Evolutionary conservation across 768 basidiomycete species (phyloP).

Genomic region (Leucosporidium yakuticum): DNA sequence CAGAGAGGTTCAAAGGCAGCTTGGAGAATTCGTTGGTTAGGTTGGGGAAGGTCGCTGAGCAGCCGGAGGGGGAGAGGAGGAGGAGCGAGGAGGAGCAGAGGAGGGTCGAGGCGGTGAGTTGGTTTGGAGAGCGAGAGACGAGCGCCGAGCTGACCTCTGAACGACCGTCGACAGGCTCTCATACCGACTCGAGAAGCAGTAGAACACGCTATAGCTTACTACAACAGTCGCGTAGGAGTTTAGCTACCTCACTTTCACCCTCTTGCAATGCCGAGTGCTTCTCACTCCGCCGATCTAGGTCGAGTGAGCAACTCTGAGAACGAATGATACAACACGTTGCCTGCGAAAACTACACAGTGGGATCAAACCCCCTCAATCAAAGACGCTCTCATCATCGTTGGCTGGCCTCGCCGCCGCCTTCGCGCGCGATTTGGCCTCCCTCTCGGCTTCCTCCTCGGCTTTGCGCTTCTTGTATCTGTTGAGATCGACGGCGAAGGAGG

Average conservation of each 20-base stretch:
- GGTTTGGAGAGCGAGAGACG: not conserved
- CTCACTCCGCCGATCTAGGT: too few species aligned
- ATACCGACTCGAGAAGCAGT: too few species aligned
- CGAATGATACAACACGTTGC: too few species aligned
- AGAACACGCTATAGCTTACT: too few species aligned
- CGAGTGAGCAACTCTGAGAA: too few species aligned
- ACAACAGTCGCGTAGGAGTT: too few species aligned
- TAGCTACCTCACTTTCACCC: too few species aligned
- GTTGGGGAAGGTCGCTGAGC: slow-evolving; percentile 65
- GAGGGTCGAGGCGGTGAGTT: slow-evolving; percentile 61
- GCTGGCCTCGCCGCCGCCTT: slow-evolving; percentile 17
- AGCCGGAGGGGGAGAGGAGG: slow-evolving; percentile 57
- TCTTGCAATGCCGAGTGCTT: too few species aligned
- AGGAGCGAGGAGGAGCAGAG: slow-evolving; percentile 47
- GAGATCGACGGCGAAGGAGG: too few species aligned
- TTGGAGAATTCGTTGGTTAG: slow-evolving; percentile 73
- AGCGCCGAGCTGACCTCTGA: not conserved
- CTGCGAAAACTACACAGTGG: too few species aligned
- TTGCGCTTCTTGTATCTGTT: slow-evolving; percentile 44
- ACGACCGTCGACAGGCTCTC: too few species aligned
- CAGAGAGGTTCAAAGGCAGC: slow-evolving; percentile 80
- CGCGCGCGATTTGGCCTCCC: slow-evolving; percentile 39
- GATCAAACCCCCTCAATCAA: slow-evolving; percentile 5
- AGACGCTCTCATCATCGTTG: slow-evolving; percentile 27
- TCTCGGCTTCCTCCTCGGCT: slow-evolving; percentile 39